Conservation (phyloP, 2,329 filamentous ascomycete species). For the Phoma sp. region DNA sequence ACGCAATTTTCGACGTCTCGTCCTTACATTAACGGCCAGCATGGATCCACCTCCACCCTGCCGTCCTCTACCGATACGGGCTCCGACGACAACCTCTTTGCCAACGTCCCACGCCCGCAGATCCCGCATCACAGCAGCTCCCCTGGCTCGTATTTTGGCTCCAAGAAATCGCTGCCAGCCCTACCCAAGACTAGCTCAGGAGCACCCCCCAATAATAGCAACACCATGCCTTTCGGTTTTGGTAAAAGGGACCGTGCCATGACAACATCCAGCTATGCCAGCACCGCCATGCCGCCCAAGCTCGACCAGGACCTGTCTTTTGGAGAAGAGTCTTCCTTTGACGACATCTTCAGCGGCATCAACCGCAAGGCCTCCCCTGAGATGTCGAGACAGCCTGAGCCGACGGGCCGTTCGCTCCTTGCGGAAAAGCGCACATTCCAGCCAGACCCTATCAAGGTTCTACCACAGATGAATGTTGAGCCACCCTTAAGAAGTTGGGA, state of each 20-base stretch:
- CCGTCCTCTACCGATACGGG: constrained; percentile 50
- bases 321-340: constrained; percentile 47
- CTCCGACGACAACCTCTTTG: constrained; percentile 47
- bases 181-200: constrained; percentile 33
- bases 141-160: constrained; percentile 24
- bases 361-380: constrained; percentile 41
- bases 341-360: constrained; percentile 57
- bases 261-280: constrained; percentile 57
- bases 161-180: constrained; percentile 39
- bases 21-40: constrained; percentile 45
- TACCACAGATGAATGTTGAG: constrained; percentile 53
- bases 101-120: constrained; percentile 39
- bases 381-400: constrained; percentile 21
- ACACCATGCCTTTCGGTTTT: constrained; percentile 20
- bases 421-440: constrained; percentile 45
- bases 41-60: constrained; percentile 47
- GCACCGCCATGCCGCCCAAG: constrained; percentile 59
- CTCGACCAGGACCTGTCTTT: constrained; percentile 51
- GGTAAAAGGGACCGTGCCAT: constrained; percentile 46
- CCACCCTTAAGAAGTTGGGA: constrained; percentile 60
- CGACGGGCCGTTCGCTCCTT: constrained; percentile 42
- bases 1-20: constrained; percentile 43
- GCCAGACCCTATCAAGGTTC: constrained; percentile 53
- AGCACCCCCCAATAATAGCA: constrained; percentile 25
- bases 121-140: constrained; percentile 40